A percentile compares a stretch with the other conserved stretches of the same genome.
Conservation (phyloP, 75 land plant species). For the Azolla pinnata region DNA sequence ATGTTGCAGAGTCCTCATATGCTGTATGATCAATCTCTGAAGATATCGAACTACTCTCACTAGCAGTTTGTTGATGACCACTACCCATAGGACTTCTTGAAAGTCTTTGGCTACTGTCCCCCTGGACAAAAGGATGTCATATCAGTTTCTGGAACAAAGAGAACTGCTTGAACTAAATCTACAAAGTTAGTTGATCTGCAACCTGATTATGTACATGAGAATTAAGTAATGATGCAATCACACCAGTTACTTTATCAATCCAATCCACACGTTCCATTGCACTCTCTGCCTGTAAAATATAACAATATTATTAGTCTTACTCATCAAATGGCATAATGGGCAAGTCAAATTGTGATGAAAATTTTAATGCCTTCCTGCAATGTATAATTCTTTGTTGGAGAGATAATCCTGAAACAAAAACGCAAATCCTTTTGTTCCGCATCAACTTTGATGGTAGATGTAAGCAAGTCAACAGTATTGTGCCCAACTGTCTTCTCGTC, state of each 20-base stretch:
- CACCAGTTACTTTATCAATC: conserved; percentile 76
- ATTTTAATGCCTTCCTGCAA: conserved; percentile 47
- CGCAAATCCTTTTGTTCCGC: conserved; percentile 87
- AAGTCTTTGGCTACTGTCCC: conserved; percentile 25
- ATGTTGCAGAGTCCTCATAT: conserved; percentile 47
- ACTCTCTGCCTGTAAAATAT: conserved; percentile 75
- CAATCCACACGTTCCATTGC: conserved; percentile 68
- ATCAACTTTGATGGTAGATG: conserved; percentile 90
- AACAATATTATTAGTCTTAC: background rate
- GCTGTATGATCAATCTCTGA: conserved; percentile 54
- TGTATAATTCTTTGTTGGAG: conserved; percentile 77
- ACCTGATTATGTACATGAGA: conserved; percentile 77
- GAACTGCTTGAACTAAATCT: too few species aligned
- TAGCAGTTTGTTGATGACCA: conserved; percentile 50
- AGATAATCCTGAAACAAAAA: conserved; percentile 92
- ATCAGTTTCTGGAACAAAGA: too few species aligned
- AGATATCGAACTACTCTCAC: conserved; percentile 77
- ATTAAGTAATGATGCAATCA: conserved; percentile 60
- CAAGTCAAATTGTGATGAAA: background rate
- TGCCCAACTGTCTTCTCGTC: conserved; percentile 50
- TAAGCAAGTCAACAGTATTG: conserved; percentile 69
- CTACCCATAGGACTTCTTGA: conserved; percentile 51
- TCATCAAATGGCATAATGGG: too few species aligned
- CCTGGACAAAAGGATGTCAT: too few species aligned
- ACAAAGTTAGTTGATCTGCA: too few species aligned